Base-by-base conservation (phyloP, 257 asterid species). In the Solanum phureja region DNA sequence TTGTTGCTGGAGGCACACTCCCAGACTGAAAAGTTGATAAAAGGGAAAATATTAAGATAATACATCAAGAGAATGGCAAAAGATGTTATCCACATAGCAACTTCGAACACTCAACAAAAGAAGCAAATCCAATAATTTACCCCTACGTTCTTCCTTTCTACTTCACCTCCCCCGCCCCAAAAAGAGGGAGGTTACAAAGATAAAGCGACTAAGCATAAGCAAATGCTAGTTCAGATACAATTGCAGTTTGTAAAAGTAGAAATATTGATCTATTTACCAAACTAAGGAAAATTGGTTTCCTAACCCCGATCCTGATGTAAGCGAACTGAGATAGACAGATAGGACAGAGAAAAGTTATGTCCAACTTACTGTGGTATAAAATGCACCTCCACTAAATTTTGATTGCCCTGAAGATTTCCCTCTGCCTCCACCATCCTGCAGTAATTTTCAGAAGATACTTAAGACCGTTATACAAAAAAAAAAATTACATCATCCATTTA, bases 1-100 rank as follows among this genome's bases (percentile, higher is more conserved):
- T 94, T 87, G 98, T 87, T 27, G 89, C 98, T 46, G 98, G 92
- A 86, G 99, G 97, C 68, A 94, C 98, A 72, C 92, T 95, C 77
- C 95, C 96, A 86, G 94, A 71, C 99, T 96, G 96, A 69, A 91
- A 92, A 77, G 56, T 24, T 62, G 72, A 88, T 24, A 81, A 62
- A 91, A 83, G 72, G 42, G 68, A 73, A 73, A 77, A 16, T 9
- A 38, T 38, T 6, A 38, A 77, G 66, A 46, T 44, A 44, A 14
- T 76, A 44, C 62, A 79, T 46, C 42, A 46, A 29, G 42, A 81
- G 68, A 38, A 31, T 24, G 14, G 84, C 64, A 42, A 77, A 24
- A 24, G 11, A 42, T 77, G 13, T 8, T 12, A 76, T 37, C 83
- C 31, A 13, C 35, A 40, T 13, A 77, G 18, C 37, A 77, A 24